Evolutionary conservation across 805 yeast genomes (phyloP), one percentile per base, ranked within the genome.

Genomic region (Zygotorulaspora danielsina): DNA sequence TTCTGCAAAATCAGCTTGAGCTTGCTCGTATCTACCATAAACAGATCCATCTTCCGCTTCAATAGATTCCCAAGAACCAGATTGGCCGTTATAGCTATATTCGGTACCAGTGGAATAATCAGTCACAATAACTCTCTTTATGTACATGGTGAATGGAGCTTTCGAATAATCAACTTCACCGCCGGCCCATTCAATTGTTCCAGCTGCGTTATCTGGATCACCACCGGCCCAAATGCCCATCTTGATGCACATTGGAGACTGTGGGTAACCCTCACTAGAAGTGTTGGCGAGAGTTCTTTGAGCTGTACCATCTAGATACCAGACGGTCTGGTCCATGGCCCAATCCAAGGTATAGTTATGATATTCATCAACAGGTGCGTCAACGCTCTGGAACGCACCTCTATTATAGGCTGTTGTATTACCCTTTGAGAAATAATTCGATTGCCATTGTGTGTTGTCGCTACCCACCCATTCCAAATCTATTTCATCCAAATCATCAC

Each of bases 391-490:
- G 65, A 75, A 82, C 25, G 63, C 78, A 40, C 96, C 96, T 53
- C 96, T 74, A 57, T 84, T 86, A 55, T 81, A 86, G 3, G 90
- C 77, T 8, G 80, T 61, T 2, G 85, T 78, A 55, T 80, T 66
- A 44, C 96, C 96, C 59, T 88, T 83, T 25, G 87, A 76, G 67
- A 86, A 88, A 61, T 64, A 89, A 59, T 84, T 84, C 18, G 88
- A 71, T 64, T 85, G 94, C 51, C 83, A 77, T 57, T 85, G 81
- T 29, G 76, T 70, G 18, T 69, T 69, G 57, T 88, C 95, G 34
- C 84, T 79, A 13, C 96, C 96, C 32, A 84, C 70, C 80, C 93
- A 83, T 62, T 89, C 96, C 34, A 84, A 56, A 64, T 89, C 97
- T 33, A 89, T 78, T 64, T 89, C 97, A 63, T 89, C 97, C 48